A percentile compares a stretch with the other conserved stretches of the same genome.
These are phyloP conservation scores for Neckera pumila DNA, from an alignment of 225 moss, liverwort and hornwort genomes.

Conservation along the genomic window DNA sequence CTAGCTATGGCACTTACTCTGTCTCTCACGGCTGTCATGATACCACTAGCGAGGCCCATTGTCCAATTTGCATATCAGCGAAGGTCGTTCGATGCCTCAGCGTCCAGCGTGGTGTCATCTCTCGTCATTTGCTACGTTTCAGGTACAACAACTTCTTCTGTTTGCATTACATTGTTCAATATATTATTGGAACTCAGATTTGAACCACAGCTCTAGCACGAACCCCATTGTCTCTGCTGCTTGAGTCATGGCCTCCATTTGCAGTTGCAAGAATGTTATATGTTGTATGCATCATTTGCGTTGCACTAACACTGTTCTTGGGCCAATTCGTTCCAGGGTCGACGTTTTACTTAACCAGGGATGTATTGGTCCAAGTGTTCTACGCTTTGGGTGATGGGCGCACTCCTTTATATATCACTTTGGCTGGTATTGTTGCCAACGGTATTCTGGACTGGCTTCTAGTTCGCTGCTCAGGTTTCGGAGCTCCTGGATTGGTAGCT, in stretches of 20 bases:
- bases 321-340: constrained; percentile 36
- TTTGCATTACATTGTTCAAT: not conserved
- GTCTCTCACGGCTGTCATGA: constrained; percentile 65
- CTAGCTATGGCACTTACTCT: constrained; percentile 56
- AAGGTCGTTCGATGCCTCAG: constrained; percentile 58
- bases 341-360: constrained; percentile 66
- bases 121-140: constrained; percentile 75
- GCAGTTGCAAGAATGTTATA: not conserved
- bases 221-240: not conserved
- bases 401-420: constrained; percentile 59
- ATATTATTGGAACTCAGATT: not conserved
- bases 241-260: not conserved
- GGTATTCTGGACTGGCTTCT: constrained; percentile 79
- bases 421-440: constrained; percentile 62
- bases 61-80: constrained; percentile 78
- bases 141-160: constrained; percentile 6
- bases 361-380: constrained; percentile 79
- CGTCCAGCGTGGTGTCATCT: constrained; percentile 72
- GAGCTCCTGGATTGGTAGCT: constrained; percentile 76
- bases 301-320: not conserved
- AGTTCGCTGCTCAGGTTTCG: constrained; percentile 65
- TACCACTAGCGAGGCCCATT: constrained; percentile 63
- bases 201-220: not conserved
- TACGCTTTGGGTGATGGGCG: constrained; percentile 82
- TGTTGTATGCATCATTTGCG: not conserved